Base-by-base conservation (phyloP, 1,139 yeast genomes). In the Taiozyma onychis region DNA sequence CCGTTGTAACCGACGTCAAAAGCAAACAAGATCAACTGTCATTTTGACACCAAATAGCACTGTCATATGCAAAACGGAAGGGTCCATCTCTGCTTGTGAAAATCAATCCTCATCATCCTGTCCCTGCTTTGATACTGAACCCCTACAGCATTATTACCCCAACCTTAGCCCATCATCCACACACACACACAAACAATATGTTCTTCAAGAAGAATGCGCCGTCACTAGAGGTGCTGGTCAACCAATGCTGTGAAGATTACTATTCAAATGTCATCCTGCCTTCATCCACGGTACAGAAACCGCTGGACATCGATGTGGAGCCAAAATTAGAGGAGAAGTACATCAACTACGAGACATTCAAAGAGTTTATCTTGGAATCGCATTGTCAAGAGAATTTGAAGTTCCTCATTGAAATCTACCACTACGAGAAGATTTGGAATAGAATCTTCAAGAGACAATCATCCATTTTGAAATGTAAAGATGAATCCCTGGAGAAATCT, bases 331-430 rank as follows among this genome's bases (percentile, higher is more conserved):
- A 41, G 13, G 53, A 47, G 14, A 39, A 44, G 7, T 44, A 45
- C 47, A 57, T 52, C 49, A 45, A 54, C 2, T 51, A 51, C 26
- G 47, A 48, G 3, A 44, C 52, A 39, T 64, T 65, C 50, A 52
- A 51, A 41, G 50, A 57, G 6, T 63, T 58, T 45, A 57, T 64
- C 14, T 48, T 39, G 16, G 47, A 65, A 13, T 56, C 67, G 18
- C 80, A 76, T 56, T 74, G 78, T 58, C 68, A 67, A 52, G 82
- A 77, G 60, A 77, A 75, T 58, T 65, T 77, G 45, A 61, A 67
- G 46, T 77, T 77, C 54, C 61, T 77, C 42, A 66, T 77, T 7
- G 76, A 74, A 50, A 73, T 76, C 18, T 75, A 66, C 62, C 72
- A 71, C 48, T 77, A 77, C 59, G 78, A 74, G 54, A 65, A 66